These are phyloP conservation scores for Pyricularia sp. DNA, from an alignment of 2,329 filamentous ascomycete species.

Conservation along the genomic window DNA sequence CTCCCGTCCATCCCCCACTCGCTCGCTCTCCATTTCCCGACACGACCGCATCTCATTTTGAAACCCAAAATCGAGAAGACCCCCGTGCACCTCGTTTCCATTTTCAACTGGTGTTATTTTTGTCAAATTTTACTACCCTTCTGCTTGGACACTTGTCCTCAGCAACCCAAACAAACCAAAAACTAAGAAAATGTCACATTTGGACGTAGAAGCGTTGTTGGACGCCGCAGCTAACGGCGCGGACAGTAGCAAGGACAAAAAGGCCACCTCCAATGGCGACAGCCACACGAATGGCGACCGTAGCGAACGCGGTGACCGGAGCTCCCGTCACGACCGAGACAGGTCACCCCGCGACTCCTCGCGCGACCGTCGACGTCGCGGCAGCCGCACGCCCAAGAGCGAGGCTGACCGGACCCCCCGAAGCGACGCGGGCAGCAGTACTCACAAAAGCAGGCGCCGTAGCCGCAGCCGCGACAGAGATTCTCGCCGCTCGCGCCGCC, in stretches of 20 bases:
- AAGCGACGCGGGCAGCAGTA: conserved; percentile 48
- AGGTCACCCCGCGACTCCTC: conserved; percentile 11
- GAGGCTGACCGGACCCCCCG: conserved; percentile 47
- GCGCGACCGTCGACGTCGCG: conserved; percentile 30
- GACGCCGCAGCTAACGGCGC: conserved; percentile 63
- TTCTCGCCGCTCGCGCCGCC: conserved; percentile 62
- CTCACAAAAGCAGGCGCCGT: conserved; percentile 43
- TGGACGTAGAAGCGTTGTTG: conserved; percentile 84
- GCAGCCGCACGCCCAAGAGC: conserved; percentile 26
- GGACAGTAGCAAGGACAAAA: conserved; percentile 38
- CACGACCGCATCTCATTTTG: background rate
- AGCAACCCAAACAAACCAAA: conserved; percentile 18
- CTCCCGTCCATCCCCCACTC: background rate
- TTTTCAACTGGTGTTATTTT: background rate
- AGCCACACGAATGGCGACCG: conserved; percentile 44
- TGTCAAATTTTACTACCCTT: background rate
- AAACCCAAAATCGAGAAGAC: background rate
- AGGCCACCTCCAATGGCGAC: conserved; percentile 40
- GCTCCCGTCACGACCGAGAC: conserved; percentile 14
- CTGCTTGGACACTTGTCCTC: background rate
- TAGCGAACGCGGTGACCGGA: conserved; percentile 32
- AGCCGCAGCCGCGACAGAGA: conserved; percentile 72
- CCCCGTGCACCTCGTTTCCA: background rate
- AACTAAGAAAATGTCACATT: conserved; percentile 47
- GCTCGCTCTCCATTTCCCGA: background rate